Evolutionary conservation across 2,329 filamentous ascomycete species (phyloP).

Genomic region (Paracoccidioides lutzii): DNA sequence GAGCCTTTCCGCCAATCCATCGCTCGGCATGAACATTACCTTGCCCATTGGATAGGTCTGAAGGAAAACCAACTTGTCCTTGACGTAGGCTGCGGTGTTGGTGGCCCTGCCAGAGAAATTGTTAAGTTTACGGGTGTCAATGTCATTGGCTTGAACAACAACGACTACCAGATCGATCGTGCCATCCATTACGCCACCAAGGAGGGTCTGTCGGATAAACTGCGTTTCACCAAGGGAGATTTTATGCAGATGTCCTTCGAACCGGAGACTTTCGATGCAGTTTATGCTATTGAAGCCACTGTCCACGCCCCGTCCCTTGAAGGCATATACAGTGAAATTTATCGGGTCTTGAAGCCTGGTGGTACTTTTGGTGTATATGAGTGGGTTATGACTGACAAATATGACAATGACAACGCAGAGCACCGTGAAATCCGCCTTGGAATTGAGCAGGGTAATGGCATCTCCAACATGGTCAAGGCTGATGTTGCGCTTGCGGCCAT

Average conservation of each 20-base stretch:
- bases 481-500: slow-evolving; percentile 72
- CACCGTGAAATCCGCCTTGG: slow-evolving; percentile 85
- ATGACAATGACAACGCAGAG: slow-evolving; percentile 74
- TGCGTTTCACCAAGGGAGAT: slow-evolving; percentile 84
- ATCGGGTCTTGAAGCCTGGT: slow-evolving; percentile 88
- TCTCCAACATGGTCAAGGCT: slow-evolving; percentile 91
- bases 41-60: slow-evolving; percentile 78
- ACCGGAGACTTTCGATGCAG: slow-evolving; percentile 81
- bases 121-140: slow-evolving; percentile 88
- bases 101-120: slow-evolving; percentile 88
- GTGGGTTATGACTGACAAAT: slow-evolving; percentile 95
- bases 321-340: slow-evolving; percentile 89
- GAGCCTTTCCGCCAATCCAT: slow-evolving; percentile 86
- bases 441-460: slow-evolving; percentile 92
- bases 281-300: slow-evolving; percentile 95
- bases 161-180: slow-evolving; percentile 96
- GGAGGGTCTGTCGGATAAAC: slow-evolving; percentile 66
- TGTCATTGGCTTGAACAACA: slow-evolving; percentile 91
- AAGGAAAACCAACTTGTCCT: slow-evolving; percentile 78
- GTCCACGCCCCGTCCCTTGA: slow-evolving; percentile 84
- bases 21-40: slow-evolving; percentile 93
- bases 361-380: slow-evolving; percentile 96
- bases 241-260: slow-evolving; percentile 99
- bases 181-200: slow-evolving; percentile 74
- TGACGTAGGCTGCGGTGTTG: slow-evolving; percentile 94